phyloP scores from a whole-genome alignment of 129 eudicot genomes.

The Arctium lappa region DNA sequence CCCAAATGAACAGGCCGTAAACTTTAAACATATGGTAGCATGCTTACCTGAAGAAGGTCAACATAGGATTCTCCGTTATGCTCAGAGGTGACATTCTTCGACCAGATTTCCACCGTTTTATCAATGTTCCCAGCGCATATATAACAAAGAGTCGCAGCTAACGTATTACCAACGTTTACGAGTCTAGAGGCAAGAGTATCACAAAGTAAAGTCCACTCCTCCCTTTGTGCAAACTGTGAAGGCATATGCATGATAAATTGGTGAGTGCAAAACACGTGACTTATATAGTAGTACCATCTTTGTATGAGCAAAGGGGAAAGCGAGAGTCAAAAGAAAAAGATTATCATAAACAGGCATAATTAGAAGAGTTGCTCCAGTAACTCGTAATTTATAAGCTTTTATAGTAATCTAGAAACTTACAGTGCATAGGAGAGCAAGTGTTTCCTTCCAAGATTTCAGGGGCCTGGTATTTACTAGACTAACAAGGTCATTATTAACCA shows the following conservation, averaged over 20 bases:
- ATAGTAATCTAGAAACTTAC: constrained; percentile 43
- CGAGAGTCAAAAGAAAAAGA: neutral
- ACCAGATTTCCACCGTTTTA: constrained; percentile 93
- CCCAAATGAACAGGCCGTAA: neutral
- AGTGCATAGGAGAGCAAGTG: constrained; percentile 91
- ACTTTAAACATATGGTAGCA: constrained; percentile 9
- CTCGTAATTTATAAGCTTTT: neutral
- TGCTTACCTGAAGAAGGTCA: constrained; percentile 76
- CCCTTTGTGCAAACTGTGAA: constrained; percentile 82
- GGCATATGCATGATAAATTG: neutral
- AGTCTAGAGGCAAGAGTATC: constrained; percentile 90
- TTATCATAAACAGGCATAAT: neutral
- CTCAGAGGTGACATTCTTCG: constrained; percentile 52
- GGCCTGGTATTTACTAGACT: constrained; percentile 90
- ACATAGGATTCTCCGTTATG: constrained; percentile 72
- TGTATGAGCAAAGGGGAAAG: neutral
- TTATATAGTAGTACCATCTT: neutral
- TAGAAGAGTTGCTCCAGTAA: neutral
- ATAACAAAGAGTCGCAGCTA: constrained; percentile 87
- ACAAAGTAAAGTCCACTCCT: constrained; percentile 84
- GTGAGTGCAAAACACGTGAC: neutral
- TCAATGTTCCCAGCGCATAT: constrained; percentile 96
- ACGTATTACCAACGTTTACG: constrained; percentile 56
- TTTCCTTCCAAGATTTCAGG: constrained; percentile 92
- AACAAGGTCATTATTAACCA: constrained; percentile 89